Evolutionary conservation across 1,284 basidiomycete genomes (phyloP).

Genomic region (Heliocybe sulcata): DNA sequence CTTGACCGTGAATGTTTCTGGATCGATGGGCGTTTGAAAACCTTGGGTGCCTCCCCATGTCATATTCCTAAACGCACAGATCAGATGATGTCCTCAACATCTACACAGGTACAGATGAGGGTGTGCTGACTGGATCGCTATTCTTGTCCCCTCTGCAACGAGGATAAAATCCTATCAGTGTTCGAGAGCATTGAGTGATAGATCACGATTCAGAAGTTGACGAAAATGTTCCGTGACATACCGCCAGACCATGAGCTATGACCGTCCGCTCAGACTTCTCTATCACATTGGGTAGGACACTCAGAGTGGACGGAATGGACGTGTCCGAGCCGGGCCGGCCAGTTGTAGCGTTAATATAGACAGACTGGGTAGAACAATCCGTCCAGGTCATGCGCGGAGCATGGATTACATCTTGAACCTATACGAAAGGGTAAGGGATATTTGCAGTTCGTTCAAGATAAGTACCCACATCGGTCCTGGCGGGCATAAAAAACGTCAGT

Average conservation of each 20-base stretch:
- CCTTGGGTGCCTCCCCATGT: conserved; percentile 32
- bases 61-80: conserved; percentile 23
- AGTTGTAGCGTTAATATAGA: conserved; percentile 35
- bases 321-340: conserved; percentile 23
- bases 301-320: conserved; percentile 28
- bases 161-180: conserved; percentile 42
- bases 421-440: not conserved
- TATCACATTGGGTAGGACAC: conserved; percentile 30
- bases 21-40: conserved; percentile 30
- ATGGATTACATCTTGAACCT: conserved; percentile 55
- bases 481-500: not conserved
- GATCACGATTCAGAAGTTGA: not conserved
- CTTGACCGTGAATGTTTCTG: conserved; percentile 26
- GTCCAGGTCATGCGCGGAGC: conserved; percentile 50
- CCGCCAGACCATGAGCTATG: conserved; percentile 21
- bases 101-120: too few species aligned
- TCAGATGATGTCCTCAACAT: too few species aligned
- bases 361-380: conserved; percentile 33
- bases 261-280: conserved; percentile 32
- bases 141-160: conserved; percentile 49
- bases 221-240: too few species aligned
- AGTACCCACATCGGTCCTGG: conserved; percentile 30
- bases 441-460: not conserved
- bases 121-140: conserved; percentile 51
- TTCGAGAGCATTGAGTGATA: not conserved